phyloP scores from a whole-genome alignment of 306 rosid species.

The Corylus avellana region DNA sequence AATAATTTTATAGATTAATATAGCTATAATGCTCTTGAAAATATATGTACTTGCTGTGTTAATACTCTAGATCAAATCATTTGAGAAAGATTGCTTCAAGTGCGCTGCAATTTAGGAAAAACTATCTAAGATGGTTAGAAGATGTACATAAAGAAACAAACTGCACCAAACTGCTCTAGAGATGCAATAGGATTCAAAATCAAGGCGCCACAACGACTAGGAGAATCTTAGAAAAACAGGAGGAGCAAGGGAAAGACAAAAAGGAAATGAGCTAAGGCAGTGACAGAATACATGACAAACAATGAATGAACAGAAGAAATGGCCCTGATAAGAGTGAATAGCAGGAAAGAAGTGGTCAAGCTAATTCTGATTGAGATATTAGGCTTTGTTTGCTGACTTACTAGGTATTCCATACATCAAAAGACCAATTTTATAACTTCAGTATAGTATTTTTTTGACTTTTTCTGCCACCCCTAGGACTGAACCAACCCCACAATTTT shows the following conservation, averaged over 20 bases:
- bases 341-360: neutral
- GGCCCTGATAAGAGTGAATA: neutral
- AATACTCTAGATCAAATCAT: neutral
- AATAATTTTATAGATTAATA: neutral
- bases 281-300: neutral
- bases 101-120: neutral
- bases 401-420: neutral
- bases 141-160: neutral
- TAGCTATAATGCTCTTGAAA: neutral
- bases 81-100: neutral
- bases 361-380: neutral
- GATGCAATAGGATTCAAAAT: too few species aligned
- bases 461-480: neutral
- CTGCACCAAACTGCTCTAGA: constrained; percentile 5
- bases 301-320: neutral
- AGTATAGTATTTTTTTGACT: neutral
- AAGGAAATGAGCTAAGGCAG: neutral
- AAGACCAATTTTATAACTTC: neutral
- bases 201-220: neutral
- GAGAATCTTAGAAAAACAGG: neutral
- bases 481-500: too few species aligned
- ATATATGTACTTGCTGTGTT: neutral
- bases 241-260: neutral
- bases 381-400: neutral
- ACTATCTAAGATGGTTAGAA: neutral